Base-by-base conservation (phyloP, 2,329 filamentous ascomycete genomes). In the Malbranchea zuffiana region DNA sequence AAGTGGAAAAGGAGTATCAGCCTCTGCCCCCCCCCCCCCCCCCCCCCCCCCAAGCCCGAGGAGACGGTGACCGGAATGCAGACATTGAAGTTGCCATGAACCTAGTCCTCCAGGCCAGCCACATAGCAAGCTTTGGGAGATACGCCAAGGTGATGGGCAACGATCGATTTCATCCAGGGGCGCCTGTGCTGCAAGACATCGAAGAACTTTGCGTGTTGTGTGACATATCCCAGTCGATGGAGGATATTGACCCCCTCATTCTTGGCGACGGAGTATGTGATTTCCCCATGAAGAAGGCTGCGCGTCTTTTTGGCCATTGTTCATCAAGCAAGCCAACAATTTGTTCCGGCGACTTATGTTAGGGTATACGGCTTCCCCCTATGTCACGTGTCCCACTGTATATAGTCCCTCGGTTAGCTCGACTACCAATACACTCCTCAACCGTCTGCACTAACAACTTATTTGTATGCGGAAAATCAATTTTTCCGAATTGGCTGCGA, bases 1-100 rank as follows among this genome's bases (percentile, higher is more conserved):
- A 11, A 45, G 34, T 2, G 45, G 41, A 17, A 42, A 21, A 43
- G 18, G 8, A 40, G 6, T 3, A 41, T n/a, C n/a, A n/a, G n/a
- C n/a, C 29, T 28, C 42, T 17, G n/a, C 19, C 10, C 11, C 16
- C 3, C 3, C n/a, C 18, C 8, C 31, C 32, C 3, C 30, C 10
- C 18, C 30, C 38, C 13, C 32, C 19, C 17, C 15, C 25, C 28
- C 20, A 40, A 5, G 12, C 26, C n/a, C 13, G n/a, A 15, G 17
- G 24, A 21, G 11, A 25, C 16, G 6, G 29, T 37, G 15, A 48
- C 38, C 11, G 43, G 43, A 6, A 47, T 35, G 26, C 46, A 47
- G 8, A 40, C 27, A 12, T 48, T 48, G 39, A 44, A 48, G 21
- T 32, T 41, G 8, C 46, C 46, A 41, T 43, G 19, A 3, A 47